phyloP scores from a whole-genome alignment of 257 asterid species.

The Prunella vulgaris region DNA sequence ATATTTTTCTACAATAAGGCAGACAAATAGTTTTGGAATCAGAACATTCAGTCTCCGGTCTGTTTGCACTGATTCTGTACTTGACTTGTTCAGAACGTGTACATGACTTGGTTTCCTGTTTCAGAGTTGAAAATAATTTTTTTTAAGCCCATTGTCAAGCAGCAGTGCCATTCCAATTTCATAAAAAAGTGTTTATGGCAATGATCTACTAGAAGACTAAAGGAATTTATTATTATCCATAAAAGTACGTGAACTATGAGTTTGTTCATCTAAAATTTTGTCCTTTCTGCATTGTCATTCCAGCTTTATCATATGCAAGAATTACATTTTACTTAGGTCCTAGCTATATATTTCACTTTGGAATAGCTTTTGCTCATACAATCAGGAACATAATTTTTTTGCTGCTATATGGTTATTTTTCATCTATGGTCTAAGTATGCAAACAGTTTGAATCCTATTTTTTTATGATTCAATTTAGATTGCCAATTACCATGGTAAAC shows the following conservation, averaged over 20 bases:
- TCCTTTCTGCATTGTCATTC: not conserved
- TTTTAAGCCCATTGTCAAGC: not conserved
- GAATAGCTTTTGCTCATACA: not conserved
- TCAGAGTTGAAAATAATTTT: not conserved
- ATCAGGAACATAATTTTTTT: not conserved
- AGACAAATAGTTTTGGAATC: not conserved
- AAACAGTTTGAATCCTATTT: not conserved
- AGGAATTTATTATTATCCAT: not conserved
- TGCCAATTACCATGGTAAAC: not conserved
- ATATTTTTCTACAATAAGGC: not conserved
- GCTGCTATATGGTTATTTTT: not conserved
- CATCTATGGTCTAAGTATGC: not conserved
- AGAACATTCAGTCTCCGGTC: not conserved
- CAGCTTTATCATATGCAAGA: not conserved
- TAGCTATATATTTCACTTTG: not conserved
- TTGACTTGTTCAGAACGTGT: constrained; percentile 4
- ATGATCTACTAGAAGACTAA: too few species aligned
- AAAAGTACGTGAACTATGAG: not conserved
- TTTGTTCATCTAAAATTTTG: not conserved
- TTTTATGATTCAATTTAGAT: not conserved
- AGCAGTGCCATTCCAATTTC: not conserved
- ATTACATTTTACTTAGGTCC: not conserved
- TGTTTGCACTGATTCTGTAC: not conserved
- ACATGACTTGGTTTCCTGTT: not conserved
- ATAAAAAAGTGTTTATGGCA: not conserved